phyloP scores from a whole-genome alignment of 2,329 filamentous ascomycete genomes.

The Aureobasidium zeae region DNA sequence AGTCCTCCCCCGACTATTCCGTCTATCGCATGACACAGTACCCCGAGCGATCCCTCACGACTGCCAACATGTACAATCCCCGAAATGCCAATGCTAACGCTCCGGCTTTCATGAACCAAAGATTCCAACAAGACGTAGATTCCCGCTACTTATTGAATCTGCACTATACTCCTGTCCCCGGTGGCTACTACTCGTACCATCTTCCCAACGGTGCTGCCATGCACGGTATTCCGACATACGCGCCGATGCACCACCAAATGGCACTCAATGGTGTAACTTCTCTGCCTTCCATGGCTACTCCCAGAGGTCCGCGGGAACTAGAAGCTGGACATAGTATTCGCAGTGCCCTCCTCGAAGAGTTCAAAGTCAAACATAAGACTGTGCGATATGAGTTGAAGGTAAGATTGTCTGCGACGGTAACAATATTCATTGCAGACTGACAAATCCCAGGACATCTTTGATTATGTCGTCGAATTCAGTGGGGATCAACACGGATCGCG shows the following conservation, averaged over 20 bases:
- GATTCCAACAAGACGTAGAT: slow-evolving; percentile 1
- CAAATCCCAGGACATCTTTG: slow-evolving; percentile 60
- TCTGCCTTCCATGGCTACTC: slow-evolving; percentile 26
- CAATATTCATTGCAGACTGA: background rate
- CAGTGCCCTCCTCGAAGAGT: slow-evolving; percentile 70
- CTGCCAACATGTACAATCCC: slow-evolving; percentile 4
- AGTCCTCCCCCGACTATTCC: background rate
- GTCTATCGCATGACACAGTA: slow-evolving; percentile 10
- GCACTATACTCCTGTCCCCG: background rate
- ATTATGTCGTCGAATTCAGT: slow-evolving; percentile 84
- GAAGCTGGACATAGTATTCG: slow-evolving; percentile 41
- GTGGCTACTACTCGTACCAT: slow-evolving; percentile 27
- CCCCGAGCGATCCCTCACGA: slow-evolving; percentile 1
- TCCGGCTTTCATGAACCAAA: slow-evolving; percentile 4
- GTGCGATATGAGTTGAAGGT: slow-evolving; percentile 72
- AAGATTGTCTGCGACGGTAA: slow-evolving; percentile 16
- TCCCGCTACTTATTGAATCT: slow-evolving; percentile 2
- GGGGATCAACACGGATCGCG: slow-evolving; percentile 93
- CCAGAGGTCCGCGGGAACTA: slow-evolving; percentile 6
- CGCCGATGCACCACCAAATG: slow-evolving; percentile 26
- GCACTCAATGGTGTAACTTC: slow-evolving; percentile 24
- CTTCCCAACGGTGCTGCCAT: slow-evolving; percentile 31
- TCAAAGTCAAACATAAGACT: slow-evolving; percentile 62
- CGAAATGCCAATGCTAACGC: background rate
- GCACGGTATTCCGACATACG: slow-evolving; percentile 26